Base-by-base conservation (phyloP, 2,329 filamentous ascomycete species). In the Ophiostoma angusticollis region DNA sequence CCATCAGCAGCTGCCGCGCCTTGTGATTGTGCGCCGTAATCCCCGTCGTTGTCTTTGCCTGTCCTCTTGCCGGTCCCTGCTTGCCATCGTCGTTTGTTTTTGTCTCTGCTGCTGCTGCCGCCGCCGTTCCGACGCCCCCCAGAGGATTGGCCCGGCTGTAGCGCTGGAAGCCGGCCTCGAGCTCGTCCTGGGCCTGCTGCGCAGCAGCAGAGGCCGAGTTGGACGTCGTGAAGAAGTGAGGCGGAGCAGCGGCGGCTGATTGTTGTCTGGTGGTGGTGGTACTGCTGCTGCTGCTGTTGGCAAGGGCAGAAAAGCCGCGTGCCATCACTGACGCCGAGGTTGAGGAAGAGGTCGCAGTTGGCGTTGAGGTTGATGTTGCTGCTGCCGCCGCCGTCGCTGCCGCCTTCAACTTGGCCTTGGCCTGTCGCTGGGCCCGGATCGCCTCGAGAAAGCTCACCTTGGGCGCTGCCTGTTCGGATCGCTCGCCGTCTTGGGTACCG, bases 111-210 rank as follows among this genome's bases (percentile, higher is more conserved):
- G 6, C 24, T 16, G 7, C 25, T 11, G 14, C 30, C 13, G 19
- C 36, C 17, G 2, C 33, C 29, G 35, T 24, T 13, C 42, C 42
- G 4, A 44, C 42, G 21, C 42, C 42, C 9, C 38, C 38, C 14
- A 44, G 42, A 8, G 42, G 38, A 24, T 44, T 44, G 29, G 38
- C 42, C 9, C 38, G 31, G 31, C 42, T 38, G 38, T 44, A 41
- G 9, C 34, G 33, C 28, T 32, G 35, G 19, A 44, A 44, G 2
- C 28, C 42, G 23, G 38, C 38, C 24, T 44, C 42, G 23, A 44
- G 35, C 18, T 41, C 38, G 35, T 39, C 39, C 35, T 44, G 38
- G 5, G 41, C 38, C 25, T 43, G 29, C n/a, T n/a, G n/a, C n/a
- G n/a, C n/a, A n/a, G n/a, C n/a, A n/a, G n/a, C n/a, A n/a, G n/a